Base-by-base conservation (phyloP, 176 grass and related monocot species). In the Juncus effusus region DNA sequence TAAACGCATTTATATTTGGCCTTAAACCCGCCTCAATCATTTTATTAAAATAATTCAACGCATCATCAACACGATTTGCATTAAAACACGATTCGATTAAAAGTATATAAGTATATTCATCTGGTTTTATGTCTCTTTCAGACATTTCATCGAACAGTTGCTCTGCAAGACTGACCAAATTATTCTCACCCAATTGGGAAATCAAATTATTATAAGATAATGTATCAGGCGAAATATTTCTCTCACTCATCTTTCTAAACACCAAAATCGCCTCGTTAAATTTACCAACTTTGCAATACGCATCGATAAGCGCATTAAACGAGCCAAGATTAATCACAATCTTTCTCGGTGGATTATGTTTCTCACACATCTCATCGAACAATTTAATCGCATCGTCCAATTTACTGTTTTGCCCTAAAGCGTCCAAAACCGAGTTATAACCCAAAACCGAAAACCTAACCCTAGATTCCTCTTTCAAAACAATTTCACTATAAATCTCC, bases 181-280 rank as follows among this genome's bases (percentile, higher is more conserved):
- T 63, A 62, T 95, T 95, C 70, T 86, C 86, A 64, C 86, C 90
- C 50, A 95, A 78, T 61, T 82, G 87, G 45, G 86, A 53, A 58
- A 95, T 95, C 65, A 90, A 58, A 81, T 81, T 95, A 63, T 95
- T 95, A 50, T 84, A 95, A 2, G 90, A 95, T 6, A 86, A 70
- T 38, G 80, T 70, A 67, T 95, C 86, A 7, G 86, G 90, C 3
- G 55, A 54, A 73, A 79, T 86, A 50, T 78, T 78, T 59, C 81
- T 86, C 70, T 90, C 80, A 3, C 53, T 66, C 86, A 95, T 95
- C 39, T 74, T 83, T 70, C 67, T 61, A 51, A 95, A 95, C 40
- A 86, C 72, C 58, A 62, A 68, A 52, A 95, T 69, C 1, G 90
- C 90, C 59, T 86, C 80, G 12, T 89, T 60, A 54, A 90, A 86